Conservation (phyloP, 2,329 filamentous ascomycete genomes). For the Cladobotryum mycophilum region DNA sequence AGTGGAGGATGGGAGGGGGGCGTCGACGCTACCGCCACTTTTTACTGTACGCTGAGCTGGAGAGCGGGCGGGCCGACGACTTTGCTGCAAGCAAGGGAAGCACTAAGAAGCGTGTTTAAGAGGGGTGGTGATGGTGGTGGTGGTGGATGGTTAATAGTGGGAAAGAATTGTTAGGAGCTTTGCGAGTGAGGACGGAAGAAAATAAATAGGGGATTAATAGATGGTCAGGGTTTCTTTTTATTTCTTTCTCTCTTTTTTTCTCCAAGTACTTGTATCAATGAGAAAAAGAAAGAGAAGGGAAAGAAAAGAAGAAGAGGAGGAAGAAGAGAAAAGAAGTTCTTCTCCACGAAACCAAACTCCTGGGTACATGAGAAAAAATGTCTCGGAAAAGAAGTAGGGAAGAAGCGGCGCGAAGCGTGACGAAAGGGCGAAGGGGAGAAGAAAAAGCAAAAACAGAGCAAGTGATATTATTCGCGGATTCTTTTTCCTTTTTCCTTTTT, state of each 20-base stretch:
- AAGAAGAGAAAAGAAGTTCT: background rate
- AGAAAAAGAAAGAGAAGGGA: background rate
- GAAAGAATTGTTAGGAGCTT: too few species aligned
- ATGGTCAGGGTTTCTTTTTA: too few species aligned
- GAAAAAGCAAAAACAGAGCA: background rate
- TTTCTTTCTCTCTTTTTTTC: too few species aligned
- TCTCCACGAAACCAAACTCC: too few species aligned
- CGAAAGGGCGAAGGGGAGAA: background rate
- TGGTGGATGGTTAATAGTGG: constrained; percentile 8
- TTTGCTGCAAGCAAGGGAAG: constrained; percentile 6
- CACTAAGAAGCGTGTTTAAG: background rate
- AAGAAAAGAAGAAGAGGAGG: background rate
- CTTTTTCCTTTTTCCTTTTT: too few species aligned
- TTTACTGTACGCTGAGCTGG: background rate
- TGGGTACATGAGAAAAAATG: background rate
- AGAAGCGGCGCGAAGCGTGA: background rate
- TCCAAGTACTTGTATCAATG: too few species aligned
- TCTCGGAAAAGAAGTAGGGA: background rate
- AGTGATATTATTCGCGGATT: background rate
- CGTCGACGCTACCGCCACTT: constrained; percentile 12
- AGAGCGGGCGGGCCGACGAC: too few species aligned
- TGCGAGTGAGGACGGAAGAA: too few species aligned
- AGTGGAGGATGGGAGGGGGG: too few species aligned
- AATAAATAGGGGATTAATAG: too few species aligned
- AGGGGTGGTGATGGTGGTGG: background rate